A percentile compares a stretch with the other conserved stretches of the same genome.
Evolutionary conservation across 768 basidiomycete species (phyloP).

Genomic region (Boletus subcaerulescens): DNA sequence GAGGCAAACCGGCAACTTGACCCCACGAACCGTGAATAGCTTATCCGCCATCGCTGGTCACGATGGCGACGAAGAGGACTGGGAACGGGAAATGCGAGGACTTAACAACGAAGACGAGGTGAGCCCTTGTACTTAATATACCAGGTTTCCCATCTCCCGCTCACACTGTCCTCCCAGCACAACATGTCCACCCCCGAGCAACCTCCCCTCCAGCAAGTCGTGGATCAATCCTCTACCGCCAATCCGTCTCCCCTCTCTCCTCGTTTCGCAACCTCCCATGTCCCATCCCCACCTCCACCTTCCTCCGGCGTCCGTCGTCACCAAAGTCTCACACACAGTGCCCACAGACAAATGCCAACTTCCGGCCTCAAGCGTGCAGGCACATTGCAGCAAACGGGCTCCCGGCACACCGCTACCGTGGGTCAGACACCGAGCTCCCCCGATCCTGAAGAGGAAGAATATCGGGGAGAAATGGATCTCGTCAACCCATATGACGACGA

Average conservation of each 20-base stretch:
- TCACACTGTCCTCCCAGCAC: conserved; percentile 16
- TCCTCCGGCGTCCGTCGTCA: conserved; percentile 73
- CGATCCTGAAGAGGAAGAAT: conserved; percentile 54
- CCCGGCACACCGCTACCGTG: conserved; percentile 30
- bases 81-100: conserved; percentile 67
- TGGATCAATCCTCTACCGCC: conserved; percentile 42
- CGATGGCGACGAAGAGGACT: conserved; percentile 86
- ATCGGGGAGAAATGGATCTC: conserved; percentile 43
- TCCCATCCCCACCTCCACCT: conserved; percentile 71
- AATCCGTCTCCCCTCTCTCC: conserved; percentile 60
- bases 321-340: conserved; percentile 74
- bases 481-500: conserved; percentile 51
- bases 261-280: conserved; percentile 49
- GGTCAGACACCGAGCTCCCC: conserved; percentile 45
- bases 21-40: conserved; percentile 76
- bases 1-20: conserved; percentile 55
- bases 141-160: background rate
- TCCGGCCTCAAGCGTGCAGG: conserved; percentile 71
- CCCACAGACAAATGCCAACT: conserved; percentile 49
- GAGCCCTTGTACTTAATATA: conserved; percentile 15
- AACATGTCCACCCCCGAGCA: conserved; percentile 21
- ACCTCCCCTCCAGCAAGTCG: conserved; percentile 44
- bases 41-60: conserved; percentile 82
- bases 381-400: conserved; percentile 53
- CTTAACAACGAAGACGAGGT: conserved; percentile 69